These are phyloP conservation scores for Eimeria falciformis DNA, from an alignment of 169 alveolate species.

Conservation along the genomic window DNA sequence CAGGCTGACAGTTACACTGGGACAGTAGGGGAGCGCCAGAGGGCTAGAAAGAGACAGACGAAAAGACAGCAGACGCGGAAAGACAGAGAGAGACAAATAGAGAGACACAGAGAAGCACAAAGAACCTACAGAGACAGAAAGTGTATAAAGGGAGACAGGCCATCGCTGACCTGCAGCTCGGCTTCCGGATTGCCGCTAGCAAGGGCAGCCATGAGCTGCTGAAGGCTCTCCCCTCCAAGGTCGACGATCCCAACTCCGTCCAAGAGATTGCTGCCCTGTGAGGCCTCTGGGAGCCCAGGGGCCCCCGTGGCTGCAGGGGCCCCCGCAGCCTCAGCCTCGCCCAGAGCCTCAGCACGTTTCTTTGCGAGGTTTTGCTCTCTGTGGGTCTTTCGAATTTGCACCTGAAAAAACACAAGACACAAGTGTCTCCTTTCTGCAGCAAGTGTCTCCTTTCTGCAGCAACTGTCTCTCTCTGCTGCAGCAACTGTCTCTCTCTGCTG, in stretches of 20 bases:
- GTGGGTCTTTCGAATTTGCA: slow-evolving; percentile 92
- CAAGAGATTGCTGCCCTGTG: no score
- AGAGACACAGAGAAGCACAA: neutral
- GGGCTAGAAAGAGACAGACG: neutral
- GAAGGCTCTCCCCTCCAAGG: neutral
- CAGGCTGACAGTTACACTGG: no score
- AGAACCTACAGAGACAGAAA: neutral
- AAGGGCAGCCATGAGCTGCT: slow-evolving; percentile 75
- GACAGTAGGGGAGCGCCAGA: neutral
- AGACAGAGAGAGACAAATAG: neutral
- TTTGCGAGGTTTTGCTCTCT: slow-evolving; percentile 91
- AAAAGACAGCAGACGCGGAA: neutral
- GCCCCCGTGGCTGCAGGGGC: neutral
- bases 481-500: no score
- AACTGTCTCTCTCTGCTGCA: no score
- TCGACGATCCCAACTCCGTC: no score
- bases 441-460: no score
- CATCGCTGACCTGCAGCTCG: slow-evolving; percentile 22
- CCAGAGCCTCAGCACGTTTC: slow-evolving; percentile 82
- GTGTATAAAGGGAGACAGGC: no score
- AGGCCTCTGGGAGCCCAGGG: slow-evolving; percentile 22
- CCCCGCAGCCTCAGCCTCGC: slow-evolving; percentile 11
- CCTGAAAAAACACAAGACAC: neutral
- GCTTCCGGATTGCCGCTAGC: slow-evolving; percentile 41
- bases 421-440: no score